Evolutionary conservation across 768 basidiomycete genomes (phyloP).

Genomic region (Butyriboletus loyo): DNA sequence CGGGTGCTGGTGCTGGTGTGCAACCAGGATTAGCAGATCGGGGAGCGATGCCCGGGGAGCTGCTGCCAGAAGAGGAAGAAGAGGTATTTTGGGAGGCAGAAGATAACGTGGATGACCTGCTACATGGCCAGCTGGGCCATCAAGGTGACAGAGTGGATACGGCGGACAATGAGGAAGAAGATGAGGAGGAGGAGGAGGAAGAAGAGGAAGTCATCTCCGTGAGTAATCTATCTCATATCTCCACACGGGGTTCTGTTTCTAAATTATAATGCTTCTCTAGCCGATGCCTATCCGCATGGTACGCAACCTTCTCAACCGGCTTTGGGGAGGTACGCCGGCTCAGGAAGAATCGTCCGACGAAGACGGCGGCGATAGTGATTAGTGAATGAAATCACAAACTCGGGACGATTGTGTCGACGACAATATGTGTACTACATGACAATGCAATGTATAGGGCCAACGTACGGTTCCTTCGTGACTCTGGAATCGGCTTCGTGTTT

Average conservation of each 20-base stretch:
- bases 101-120: conserved; percentile 25
- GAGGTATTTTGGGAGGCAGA: conserved; percentile 23
- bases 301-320: conserved; percentile 54
- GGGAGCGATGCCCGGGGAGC: conserved; percentile 40
- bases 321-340: conserved; percentile 46
- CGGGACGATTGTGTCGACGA: not conserved
- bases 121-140: conserved; percentile 19
- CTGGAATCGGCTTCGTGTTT: not conserved
- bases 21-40: conserved; percentile 21
- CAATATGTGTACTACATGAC: not conserved
- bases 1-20: conserved; percentile 19
- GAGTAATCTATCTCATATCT: conserved; percentile 14
- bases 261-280: conserved; percentile 30
- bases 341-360: conserved; percentile 23
- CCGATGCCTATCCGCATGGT: conserved; percentile 57
- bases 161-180: conserved; percentile 43
- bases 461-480: not conserved
- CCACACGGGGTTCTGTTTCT: not conserved
- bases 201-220: conserved; percentile 47
- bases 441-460: not conserved
- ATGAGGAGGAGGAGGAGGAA: conserved; percentile 32
- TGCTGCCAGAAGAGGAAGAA: conserved; percentile 38
- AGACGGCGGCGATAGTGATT: not conserved
- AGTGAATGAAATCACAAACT: not conserved
- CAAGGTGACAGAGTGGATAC: conserved; percentile 26